Evolutionary conservation across 768 basidiomycete species (phyloP).

Genomic region (Hemileccinum rubropunctum): DNA sequence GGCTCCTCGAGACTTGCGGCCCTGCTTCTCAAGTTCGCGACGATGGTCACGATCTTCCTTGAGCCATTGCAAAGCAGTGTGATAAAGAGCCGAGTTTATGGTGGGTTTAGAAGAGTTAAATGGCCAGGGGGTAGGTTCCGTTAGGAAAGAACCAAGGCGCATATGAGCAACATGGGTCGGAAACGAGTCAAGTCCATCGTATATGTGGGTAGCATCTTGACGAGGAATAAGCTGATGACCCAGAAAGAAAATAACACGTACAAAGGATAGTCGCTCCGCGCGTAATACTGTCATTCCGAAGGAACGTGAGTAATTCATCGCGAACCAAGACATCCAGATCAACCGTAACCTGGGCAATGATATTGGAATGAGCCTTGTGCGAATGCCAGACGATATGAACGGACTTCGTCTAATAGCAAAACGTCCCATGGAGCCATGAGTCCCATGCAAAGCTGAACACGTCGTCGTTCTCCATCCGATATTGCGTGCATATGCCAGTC

Average conservation of each 20-base stretch:
- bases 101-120: constrained; percentile 32
- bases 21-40: constrained; percentile 52
- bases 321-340: constrained; percentile 96
- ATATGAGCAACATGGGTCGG: constrained; percentile 94
- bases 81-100: constrained; percentile 46
- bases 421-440: constrained; percentile 95
- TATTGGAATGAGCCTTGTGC: neutral
- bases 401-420: constrained; percentile 88
- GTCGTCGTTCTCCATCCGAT: constrained; percentile 91
- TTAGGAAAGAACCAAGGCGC: constrained; percentile 75
- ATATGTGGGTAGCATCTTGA: constrained; percentile 94
- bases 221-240: constrained; percentile 3
- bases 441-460: constrained; percentile 94
- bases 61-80: constrained; percentile 83
- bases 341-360: constrained; percentile 73
- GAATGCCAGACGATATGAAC: constrained; percentile 2
- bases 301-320: constrained; percentile 83
- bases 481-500: constrained; percentile 97
- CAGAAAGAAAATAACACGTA: constrained; percentile 31
- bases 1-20: constrained; percentile 61
- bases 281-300: constrained; percentile 74
- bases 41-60: constrained; percentile 75
- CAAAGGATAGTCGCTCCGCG: constrained; percentile 89
- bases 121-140: constrained; percentile 70
- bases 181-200: constrained; percentile 87